A percentile compares a stretch with the other conserved stretches of the same genome.
Evolutionary conservation across 805 yeast species (phyloP).

Genomic region (Schwanniomyces pseudopolymorphus): DNA sequence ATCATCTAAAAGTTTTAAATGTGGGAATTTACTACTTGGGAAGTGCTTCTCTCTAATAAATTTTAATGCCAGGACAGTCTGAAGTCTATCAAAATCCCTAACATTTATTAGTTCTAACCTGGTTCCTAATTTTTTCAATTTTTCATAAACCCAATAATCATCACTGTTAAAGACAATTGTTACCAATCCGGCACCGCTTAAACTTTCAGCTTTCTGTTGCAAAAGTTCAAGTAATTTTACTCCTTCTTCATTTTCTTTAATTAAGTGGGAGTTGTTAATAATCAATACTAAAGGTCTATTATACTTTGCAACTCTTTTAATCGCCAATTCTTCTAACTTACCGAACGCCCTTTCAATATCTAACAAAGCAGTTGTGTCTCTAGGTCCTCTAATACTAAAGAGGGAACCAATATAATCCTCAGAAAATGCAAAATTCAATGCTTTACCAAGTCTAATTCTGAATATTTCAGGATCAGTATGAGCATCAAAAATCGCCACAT

Average conservation of each 20-base stretch:
- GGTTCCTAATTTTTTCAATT: conserved; percentile 69
- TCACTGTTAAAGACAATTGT: conserved; percentile 76
- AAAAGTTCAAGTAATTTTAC: conserved; percentile 65
- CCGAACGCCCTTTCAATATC: conserved; percentile 83
- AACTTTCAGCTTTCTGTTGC: conserved; percentile 80
- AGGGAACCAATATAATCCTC: conserved; percentile 84
- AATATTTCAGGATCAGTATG: conserved; percentile 85
- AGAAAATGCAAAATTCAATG: conserved; percentile 67
- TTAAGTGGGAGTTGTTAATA: conserved; percentile 73
- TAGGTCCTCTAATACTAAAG: conserved; percentile 78
- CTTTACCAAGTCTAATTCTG: conserved; percentile 72
- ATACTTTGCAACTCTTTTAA: conserved; percentile 40
- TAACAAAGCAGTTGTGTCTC: conserved; percentile 78
- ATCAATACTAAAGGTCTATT: conserved; percentile 62
- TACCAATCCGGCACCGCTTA: conserved; percentile 71
- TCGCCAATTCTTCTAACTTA: conserved; percentile 71
- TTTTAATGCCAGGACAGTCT: conserved; percentile 55
- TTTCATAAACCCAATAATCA: conserved; percentile 85
- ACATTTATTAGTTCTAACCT: conserved; percentile 72
- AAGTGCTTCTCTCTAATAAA: conserved; percentile 46
- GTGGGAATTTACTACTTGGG: conserved; percentile 32
- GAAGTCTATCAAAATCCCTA: conserved; percentile 55
- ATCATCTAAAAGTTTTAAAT: conserved; percentile 34
- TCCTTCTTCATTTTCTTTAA: conserved; percentile 76
- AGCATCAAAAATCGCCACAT: conserved; percentile 74